Percentiles rank a stretch among this genome's conserved stretches.
These are phyloP conservation scores for Carex littledalei DNA, from an alignment of 176 grass and related monocot genomes.

Conservation along the genomic window DNA sequence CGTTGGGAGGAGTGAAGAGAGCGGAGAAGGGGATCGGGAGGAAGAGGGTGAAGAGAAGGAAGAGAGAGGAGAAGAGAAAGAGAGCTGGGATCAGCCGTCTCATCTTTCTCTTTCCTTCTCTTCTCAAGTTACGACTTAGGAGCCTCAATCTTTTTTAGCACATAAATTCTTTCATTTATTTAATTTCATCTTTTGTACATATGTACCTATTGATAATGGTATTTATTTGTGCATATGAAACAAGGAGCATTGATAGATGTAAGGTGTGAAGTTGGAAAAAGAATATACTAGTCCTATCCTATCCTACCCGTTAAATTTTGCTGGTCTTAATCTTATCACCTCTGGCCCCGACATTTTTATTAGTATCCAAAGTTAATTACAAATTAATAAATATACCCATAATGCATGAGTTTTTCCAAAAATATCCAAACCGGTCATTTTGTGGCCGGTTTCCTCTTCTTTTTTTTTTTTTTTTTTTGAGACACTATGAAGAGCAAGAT, in stretches of 20 bases:
- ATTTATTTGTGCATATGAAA: background rate
- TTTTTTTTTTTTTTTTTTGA: too few species aligned
- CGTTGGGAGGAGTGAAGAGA: slow-evolving; percentile 29
- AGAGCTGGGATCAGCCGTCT: slow-evolving; percentile 29
- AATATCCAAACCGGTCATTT: too few species aligned
- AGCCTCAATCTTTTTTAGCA: background rate
- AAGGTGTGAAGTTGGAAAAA: too few species aligned
- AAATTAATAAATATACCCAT: too few species aligned
- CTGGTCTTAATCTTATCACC: too few species aligned
- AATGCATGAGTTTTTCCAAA: too few species aligned
- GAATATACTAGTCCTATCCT: too few species aligned
- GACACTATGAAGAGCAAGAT: too few species aligned
- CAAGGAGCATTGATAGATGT: background rate
- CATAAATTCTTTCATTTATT: background rate
- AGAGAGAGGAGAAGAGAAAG: slow-evolving; percentile 23
- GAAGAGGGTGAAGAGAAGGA: slow-evolving; percentile 33
- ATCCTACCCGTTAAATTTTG: too few species aligned
- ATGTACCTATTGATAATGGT: background rate
- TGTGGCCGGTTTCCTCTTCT: too few species aligned
- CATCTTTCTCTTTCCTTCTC: background rate
- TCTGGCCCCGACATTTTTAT: too few species aligned
- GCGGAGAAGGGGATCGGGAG: slow-evolving; percentile 6
- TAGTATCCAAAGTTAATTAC: too few species aligned
- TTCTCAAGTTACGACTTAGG: background rate
- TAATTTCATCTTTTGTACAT: background rate